These are phyloP conservation scores for Hypoxylon rubiginosum DNA, from an alignment of 2,329 filamentous ascomycete genomes.

Conservation along the genomic window DNA sequence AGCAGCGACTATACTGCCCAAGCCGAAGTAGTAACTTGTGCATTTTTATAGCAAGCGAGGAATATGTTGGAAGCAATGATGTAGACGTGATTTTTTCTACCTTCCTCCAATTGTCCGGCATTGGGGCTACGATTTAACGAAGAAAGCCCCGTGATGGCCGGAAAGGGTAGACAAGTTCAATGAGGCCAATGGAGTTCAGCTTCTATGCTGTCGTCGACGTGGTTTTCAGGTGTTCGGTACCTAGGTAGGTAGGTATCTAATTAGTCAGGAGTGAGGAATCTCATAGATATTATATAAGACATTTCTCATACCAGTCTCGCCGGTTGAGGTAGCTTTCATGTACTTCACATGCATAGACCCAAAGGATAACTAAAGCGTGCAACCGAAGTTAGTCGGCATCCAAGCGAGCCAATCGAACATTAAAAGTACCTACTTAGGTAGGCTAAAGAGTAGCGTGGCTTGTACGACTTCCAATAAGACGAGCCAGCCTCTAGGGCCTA, in stretches of 20 bases:
- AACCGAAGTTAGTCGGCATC: conserved; percentile 4
- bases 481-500: conserved; percentile 16
- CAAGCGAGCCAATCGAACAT: conserved; percentile 28
- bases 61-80: not conserved
- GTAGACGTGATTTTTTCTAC: not conserved
- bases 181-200: not conserved
- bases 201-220: not conserved
- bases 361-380: not conserved
- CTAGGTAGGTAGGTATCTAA: not conserved
- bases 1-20: conserved; percentile 34
- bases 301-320: conserved; percentile 9
- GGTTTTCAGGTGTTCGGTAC: not conserved
- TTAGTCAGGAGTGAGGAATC: conserved; percentile 2
- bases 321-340: conserved; percentile 16
- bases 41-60: conserved; percentile 20
- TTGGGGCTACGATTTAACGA: not conserved
- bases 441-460: not conserved
- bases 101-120: not conserved
- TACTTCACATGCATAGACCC: conserved; percentile 17
- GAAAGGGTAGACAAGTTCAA: too few relatives aligned
- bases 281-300: conserved; percentile 3
- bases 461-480: conserved; percentile 18
- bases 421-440: not conserved
- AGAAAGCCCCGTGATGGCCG: not conserved
- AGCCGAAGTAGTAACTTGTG: conserved; percentile 31